Percentiles rank a stretch among this genome's conserved stretches.
phyloP scores from a whole-genome alignment of 257 asterid species.

The Paraleonurus japonicus region DNA sequence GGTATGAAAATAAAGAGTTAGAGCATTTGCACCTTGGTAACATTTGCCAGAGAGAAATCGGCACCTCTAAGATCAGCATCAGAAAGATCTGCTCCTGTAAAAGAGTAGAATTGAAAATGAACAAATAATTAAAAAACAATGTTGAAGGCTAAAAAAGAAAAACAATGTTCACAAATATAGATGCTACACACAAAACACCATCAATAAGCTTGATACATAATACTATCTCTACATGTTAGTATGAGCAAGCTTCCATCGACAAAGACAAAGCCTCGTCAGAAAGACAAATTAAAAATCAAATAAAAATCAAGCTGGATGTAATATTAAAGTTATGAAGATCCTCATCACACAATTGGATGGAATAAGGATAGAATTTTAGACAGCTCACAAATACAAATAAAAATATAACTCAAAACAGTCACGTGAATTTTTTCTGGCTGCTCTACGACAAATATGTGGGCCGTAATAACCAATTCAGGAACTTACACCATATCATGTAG shows the following conservation, averaged over 20 bases:
- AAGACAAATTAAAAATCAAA: not conserved
- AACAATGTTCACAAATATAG: not conserved
- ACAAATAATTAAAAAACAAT: not conserved
- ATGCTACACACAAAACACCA: not conserved
- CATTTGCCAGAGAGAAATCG: constrained; percentile 91
- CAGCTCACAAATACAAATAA: not conserved
- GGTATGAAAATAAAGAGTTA: not conserved
- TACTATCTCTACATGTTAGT: not conserved
- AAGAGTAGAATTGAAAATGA: constrained; percentile 3
- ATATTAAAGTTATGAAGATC: not conserved
- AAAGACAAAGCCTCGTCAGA: not conserved
- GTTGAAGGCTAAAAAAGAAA: too few species aligned
- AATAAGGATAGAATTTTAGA: not conserved
- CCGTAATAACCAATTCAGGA: not conserved
- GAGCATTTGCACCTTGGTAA: constrained; percentile 63
- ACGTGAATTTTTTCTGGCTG: too few species aligned
- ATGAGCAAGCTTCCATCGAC: not conserved
- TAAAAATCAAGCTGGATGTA: not conserved
- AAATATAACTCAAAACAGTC: not conserved
- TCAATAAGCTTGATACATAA: not conserved
- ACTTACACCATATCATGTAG: not conserved
- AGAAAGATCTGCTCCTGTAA: constrained; percentile 91
- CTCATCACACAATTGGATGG: not conserved
- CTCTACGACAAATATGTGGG: too few species aligned
- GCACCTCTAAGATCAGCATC: constrained; percentile 97